Conservation (phyloP, 2,329 filamentous ascomycete genomes). For the Fusarium sp. region DNA sequence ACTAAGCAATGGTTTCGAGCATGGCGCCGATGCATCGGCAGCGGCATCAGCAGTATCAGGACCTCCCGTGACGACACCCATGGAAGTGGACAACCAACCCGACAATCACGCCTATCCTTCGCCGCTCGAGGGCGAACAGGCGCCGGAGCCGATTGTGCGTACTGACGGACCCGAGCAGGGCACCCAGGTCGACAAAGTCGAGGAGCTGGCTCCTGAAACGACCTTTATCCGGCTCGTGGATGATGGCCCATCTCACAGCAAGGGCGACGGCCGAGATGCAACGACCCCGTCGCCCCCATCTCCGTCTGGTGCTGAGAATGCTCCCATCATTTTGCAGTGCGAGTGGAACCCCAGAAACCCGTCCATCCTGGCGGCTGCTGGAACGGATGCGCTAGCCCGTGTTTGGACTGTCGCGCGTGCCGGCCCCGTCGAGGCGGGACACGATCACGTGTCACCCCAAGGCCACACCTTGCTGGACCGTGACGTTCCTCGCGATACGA, state of each 20-base stretch:
- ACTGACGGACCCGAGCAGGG: conserved; percentile 70
- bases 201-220: conserved; percentile 66
- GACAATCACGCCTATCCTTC: conserved; percentile 71
- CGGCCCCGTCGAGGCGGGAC: conserved; percentile 52
- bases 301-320: conserved; percentile 56
- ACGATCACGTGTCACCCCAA: conserved; percentile 53
- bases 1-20: conserved; percentile 69
- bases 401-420: conserved; percentile 70
- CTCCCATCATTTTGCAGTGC: conserved; percentile 70
- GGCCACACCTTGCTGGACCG: conserved; percentile 59
- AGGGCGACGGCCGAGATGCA: conserved; percentile 48
- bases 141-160: conserved; percentile 59
- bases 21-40: conserved; percentile 55
- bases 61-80: conserved; percentile 57
- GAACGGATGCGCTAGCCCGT: conserved; percentile 73
- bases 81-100: conserved; percentile 65
- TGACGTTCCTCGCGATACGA: conserved; percentile 59
- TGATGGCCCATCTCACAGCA: conserved; percentile 45
- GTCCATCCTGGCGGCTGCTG: conserved; percentile 70
- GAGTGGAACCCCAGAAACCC: conserved; percentile 72
- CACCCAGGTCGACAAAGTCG: conserved; percentile 69
- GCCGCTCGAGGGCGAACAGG: conserved; percentile 65
- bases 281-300: conserved; percentile 48
- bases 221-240: conserved; percentile 66
- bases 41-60: conserved; percentile 36